A percentile compares a stretch with the other conserved stretches of the same genome.
Evolutionary conservation across 2,329 filamentous ascomycete genomes (phyloP).

Genomic region (Coccinonectria pachysandricola): DNA sequence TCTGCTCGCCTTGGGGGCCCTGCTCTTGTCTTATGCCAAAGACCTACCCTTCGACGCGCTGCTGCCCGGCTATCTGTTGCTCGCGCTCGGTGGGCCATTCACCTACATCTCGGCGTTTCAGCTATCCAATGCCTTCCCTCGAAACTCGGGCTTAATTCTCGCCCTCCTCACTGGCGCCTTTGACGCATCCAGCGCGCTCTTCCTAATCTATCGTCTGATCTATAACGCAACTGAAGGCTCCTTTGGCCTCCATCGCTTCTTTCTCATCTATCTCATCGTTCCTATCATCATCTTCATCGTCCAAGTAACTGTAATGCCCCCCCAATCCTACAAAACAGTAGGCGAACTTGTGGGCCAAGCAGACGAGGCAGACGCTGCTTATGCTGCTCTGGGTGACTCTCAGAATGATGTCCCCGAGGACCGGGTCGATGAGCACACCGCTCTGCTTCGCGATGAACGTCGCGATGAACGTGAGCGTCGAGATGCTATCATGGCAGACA

Average conservation of each 20-base stretch:
- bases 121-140: conserved; percentile 73
- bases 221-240: conserved; percentile 46
- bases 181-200: conserved; percentile 70
- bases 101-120: conserved; percentile 78
- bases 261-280: conserved; percentile 60
- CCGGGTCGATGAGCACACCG: conserved; percentile 47
- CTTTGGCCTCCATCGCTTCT: conserved; percentile 59
- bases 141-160: conserved; percentile 66
- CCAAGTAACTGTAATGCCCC: conserved; percentile 64
- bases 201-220: conserved; percentile 61
- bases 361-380: conserved; percentile 37
- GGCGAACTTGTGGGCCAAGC: conserved; percentile 71
- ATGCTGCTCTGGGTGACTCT: conserved; percentile 19
- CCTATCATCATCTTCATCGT: conserved; percentile 54
- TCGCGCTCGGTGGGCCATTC: conserved; percentile 71
- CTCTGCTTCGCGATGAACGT: conserved; percentile 44
- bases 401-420: conserved; percentile 31
- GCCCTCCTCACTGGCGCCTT: conserved; percentile 74
- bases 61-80: conserved; percentile 62
- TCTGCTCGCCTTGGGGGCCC: conserved; percentile 58
- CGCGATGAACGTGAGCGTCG: conserved; percentile 49
- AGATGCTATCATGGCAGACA: conserved; percentile 56
- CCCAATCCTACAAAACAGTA: conserved; percentile 71
- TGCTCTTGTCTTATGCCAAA: conserved; percentile 59
- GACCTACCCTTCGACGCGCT: conserved; percentile 57